phyloP scores from a whole-genome alignment of 495 filamentous ascomycete species.

The Amniculicola lignicola region DNA sequence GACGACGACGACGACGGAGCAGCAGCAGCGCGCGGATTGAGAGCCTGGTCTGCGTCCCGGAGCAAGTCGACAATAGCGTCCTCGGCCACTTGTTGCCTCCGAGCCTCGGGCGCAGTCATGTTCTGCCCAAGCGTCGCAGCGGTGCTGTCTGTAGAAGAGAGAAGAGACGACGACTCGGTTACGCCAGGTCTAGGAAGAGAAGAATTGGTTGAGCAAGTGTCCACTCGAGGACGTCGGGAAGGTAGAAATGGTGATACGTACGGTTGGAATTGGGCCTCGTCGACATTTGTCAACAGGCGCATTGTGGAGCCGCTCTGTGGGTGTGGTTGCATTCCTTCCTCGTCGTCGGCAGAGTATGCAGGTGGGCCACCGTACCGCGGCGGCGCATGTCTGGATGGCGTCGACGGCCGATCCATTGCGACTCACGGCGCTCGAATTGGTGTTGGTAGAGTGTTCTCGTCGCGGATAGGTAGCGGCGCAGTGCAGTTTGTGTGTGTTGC shows the following conservation, averaged over 20 bases:
- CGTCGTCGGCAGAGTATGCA: slow-evolving; percentile 41
- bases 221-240: slow-evolving; percentile 2
- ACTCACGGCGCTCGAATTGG: slow-evolving; percentile 1
- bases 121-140: slow-evolving; percentile 23
- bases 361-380: slow-evolving; percentile 40
- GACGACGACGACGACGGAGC: not conserved
- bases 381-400: slow-evolving; percentile 33
- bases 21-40: not conserved
- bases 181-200: slow-evolving; percentile 6
- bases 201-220: slow-evolving; percentile 24
- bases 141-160: slow-evolving; percentile 21
- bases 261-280: slow-evolving; percentile 48
- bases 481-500: too few relatives aligned
- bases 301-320: slow-evolving; percentile 53
- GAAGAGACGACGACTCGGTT: slow-evolving; percentile 22
- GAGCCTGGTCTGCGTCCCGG: slow-evolving; percentile 15
- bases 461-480: too few relatives aligned
- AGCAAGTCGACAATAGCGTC: slow-evolving; percentile 33
- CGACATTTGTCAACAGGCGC: slow-evolving; percentile 58
- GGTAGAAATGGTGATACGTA: slow-evolving; percentile 40
- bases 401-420: slow-evolving; percentile 38
- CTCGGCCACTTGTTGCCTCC: slow-evolving; percentile 26
- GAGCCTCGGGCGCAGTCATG: slow-evolving; percentile 1
- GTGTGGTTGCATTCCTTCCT: slow-evolving; percentile 25
- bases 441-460: too few relatives aligned